Evolutionary conservation across 257 asterid species (phyloP).

Genomic region (Phtheirospermum japonicum): DNA sequence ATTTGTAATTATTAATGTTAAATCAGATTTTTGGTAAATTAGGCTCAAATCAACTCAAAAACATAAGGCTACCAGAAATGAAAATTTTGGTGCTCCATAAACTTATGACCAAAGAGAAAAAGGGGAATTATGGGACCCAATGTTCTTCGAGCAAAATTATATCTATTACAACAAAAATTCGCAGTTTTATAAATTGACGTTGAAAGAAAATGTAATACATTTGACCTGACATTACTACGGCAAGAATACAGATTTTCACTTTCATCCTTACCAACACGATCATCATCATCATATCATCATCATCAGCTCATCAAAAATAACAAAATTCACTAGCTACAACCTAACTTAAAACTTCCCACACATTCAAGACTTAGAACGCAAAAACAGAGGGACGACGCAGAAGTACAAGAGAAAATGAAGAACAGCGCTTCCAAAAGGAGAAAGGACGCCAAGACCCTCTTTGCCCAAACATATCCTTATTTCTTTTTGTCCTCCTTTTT

Average conservation of each 20-base stretch:
- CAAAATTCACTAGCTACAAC: slow-evolving; percentile 31
- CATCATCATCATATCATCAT: slow-evolving; percentile 27
- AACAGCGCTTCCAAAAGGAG: neutral
- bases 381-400: slow-evolving; percentile 9
- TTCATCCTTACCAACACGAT: slow-evolving; percentile 26
- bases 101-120: no score
- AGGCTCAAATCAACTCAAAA: no score
- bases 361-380: neutral
- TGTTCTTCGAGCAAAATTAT: neutral
- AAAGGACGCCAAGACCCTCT: neutral
- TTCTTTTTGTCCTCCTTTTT: neutral
- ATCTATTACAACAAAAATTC: slow-evolving; percentile 17
- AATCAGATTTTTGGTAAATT: no score
- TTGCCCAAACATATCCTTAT: slow-evolving; percentile 1
- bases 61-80: no score
- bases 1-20: no score
- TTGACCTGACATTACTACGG: slow-evolving; percentile 16
- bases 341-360: slow-evolving; percentile 20
- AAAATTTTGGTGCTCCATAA: no score
- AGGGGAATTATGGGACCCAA: no score
- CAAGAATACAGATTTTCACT: slow-evolving; percentile 25
- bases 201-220: slow-evolving; percentile 26
- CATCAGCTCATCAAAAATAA: slow-evolving; percentile 27
- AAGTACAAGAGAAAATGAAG: slow-evolving; percentile 14
- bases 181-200: neutral